Evolutionary conservation across 169 alveolate genomes (phyloP).

Genomic region (Miamiensis avidus): DNA sequence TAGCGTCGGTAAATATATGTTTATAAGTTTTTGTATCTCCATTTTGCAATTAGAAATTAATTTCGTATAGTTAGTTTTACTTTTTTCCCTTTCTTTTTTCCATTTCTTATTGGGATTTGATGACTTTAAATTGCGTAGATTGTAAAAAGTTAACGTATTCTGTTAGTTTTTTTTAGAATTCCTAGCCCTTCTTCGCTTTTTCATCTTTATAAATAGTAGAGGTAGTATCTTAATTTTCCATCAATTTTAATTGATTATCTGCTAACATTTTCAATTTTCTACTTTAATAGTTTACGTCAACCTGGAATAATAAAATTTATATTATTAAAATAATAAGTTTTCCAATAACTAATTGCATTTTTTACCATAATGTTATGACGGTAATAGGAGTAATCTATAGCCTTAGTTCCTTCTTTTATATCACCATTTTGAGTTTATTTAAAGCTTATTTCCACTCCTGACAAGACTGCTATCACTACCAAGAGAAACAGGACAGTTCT

Average conservation of each 20-base stretch:
- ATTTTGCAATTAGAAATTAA: slow-evolving; percentile 11
- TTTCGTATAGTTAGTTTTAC: neutral
- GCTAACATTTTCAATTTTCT: too few relatives aligned
- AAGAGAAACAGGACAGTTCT: slow-evolving; percentile 43
- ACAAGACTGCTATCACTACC: slow-evolving; percentile 17
- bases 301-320: too few relatives aligned
- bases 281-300: too few relatives aligned
- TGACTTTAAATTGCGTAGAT: slow-evolving; percentile 27
- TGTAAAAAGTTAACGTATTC: slow-evolving; percentile 22
- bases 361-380: slow-evolving; percentile 29
- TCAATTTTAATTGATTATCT: too few relatives aligned
- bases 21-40: slow-evolving; percentile 17
- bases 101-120: slow-evolving; percentile 34
- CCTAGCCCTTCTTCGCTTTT: neutral
- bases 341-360: neutral
- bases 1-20: slow-evolving; percentile 29
- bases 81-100: slow-evolving; percentile 15
- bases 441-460: slow-evolving; percentile 17
- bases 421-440: slow-evolving; percentile 9
- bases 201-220: too few relatives aligned
- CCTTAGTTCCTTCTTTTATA: slow-evolving; percentile 39
- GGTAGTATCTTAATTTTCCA: too few relatives aligned
- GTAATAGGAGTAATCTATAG: slow-evolving; percentile 25
- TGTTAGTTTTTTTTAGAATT: neutral
- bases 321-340: too few relatives aligned